A percentile compares a stretch with the other conserved stretches of the same genome.
Evolutionary conservation across 768 basidiomycete species (phyloP).

Genomic region (Termitomyces sp.): DNA sequence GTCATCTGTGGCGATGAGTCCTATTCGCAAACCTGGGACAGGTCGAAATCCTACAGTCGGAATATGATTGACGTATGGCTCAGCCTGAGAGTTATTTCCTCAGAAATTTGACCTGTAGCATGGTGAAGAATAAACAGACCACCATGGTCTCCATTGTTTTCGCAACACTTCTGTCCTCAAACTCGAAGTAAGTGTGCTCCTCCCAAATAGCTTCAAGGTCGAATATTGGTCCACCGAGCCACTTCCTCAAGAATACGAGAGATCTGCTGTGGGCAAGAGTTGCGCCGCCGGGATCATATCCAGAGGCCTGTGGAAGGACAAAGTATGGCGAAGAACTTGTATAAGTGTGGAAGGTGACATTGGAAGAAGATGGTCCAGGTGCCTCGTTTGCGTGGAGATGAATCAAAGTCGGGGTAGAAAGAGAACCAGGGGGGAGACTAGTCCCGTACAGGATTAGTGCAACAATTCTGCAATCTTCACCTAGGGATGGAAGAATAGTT

Average conservation of each 20-base stretch:
- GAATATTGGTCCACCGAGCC: conserved; percentile 44
- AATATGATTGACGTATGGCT: conserved; percentile 57
- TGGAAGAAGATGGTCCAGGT: conserved; percentile 15
- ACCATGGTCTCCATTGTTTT: conserved; percentile 55
- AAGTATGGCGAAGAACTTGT: conserved; percentile 30
- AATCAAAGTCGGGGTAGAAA: conserved; percentile 27
- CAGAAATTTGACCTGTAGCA: neutral
- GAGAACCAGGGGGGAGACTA: conserved; percentile 14
- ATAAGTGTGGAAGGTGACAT: conserved; percentile 19
- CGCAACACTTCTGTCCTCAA: conserved; percentile 41
- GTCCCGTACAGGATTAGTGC: conserved; percentile 34
- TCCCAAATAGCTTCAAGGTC: conserved; percentile 60
- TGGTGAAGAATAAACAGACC: conserved; percentile 23
- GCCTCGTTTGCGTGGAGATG: conserved; percentile 25
- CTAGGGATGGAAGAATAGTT: conserved; percentile 21
- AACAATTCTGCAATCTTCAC: conserved; percentile 24
- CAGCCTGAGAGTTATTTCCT: conserved; percentile 26
- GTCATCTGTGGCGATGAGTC: conserved; percentile 35
- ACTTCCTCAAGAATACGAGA: conserved; percentile 37
- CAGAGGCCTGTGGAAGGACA: conserved; percentile 33
- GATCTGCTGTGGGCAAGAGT: conserved; percentile 40
- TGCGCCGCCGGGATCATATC: conserved; percentile 36
- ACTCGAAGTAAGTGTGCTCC: conserved; percentile 51
- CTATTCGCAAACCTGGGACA: neutral
- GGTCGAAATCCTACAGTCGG: conserved; percentile 33